Evolutionary conservation across 2,329 filamentous ascomycete genomes (phyloP).

Genomic region (Coniochaeta sp.): DNA sequence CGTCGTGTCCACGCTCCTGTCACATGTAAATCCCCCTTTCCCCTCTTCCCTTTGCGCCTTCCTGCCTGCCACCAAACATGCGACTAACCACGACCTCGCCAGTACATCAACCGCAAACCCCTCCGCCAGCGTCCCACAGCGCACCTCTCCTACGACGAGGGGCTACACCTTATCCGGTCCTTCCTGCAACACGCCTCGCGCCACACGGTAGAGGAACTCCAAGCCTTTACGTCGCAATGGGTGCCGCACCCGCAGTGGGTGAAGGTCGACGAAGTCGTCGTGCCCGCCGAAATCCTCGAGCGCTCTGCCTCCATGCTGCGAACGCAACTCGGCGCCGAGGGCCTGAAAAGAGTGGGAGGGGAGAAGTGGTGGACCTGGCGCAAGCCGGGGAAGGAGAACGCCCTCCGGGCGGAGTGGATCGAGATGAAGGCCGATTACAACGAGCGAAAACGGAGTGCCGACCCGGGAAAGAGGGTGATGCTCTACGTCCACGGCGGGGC

Average conservation of each 20-base stretch:
- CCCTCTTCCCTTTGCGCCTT: slow-evolving; percentile 8
- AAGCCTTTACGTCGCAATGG: slow-evolving; percentile 86
- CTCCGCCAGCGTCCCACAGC: slow-evolving; percentile 75
- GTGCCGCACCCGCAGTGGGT: slow-evolving; percentile 88
- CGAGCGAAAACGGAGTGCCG: slow-evolving; percentile 56
- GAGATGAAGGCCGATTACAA: slow-evolving; percentile 84
- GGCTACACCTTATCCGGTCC: slow-evolving; percentile 75
- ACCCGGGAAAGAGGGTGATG: slow-evolving; percentile 69
- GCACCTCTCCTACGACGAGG: slow-evolving; percentile 91
- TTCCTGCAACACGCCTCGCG: slow-evolving; percentile 82
- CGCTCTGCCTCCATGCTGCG: slow-evolving; percentile 61
- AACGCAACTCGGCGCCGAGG: slow-evolving; percentile 69
- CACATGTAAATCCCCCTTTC: slow-evolving; percentile 57
- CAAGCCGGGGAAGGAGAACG: slow-evolving; percentile 40
- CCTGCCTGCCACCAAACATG: neutral
- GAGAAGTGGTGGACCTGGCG: slow-evolving; percentile 88
- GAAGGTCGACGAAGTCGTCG: slow-evolving; percentile 61
- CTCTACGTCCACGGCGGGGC: slow-evolving; percentile 91
- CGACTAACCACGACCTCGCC: neutral
- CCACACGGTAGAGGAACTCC: slow-evolving; percentile 87
- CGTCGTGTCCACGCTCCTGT: slow-evolving; percentile 77
- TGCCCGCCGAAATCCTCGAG: slow-evolving; percentile 57
- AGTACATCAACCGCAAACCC: slow-evolving; percentile 78
- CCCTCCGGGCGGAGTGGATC: slow-evolving; percentile 82
- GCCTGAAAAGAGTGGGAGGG: slow-evolving; percentile 71